Evolutionary conservation across 257 asterid genomes (phyloP).

Genomic region (Solanum medicagineum): DNA sequence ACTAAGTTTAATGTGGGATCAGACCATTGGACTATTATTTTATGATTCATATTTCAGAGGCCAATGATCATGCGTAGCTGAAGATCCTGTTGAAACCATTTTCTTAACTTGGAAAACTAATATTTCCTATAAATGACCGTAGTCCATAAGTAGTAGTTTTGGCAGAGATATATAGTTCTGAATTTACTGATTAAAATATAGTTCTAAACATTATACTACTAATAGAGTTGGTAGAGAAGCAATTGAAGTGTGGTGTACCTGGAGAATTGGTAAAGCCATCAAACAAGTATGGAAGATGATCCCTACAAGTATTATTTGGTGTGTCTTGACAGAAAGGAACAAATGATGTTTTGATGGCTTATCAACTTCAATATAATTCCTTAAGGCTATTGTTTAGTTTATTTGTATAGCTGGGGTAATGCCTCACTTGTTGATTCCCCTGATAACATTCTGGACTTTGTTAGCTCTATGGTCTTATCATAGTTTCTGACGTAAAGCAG

Average conservation of each 20-base stretch:
- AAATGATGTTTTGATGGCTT: not conserved
- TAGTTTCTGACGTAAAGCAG: not conserved
- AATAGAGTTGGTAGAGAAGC: not conserved
- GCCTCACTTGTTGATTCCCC: not conserved
- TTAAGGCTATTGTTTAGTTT: not conserved
- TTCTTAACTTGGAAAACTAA: not conserved
- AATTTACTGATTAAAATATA: not conserved
- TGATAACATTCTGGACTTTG: not conserved
- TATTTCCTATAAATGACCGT: not conserved
- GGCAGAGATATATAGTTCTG: not conserved
- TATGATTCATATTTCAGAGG: not conserved
- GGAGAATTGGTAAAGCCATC: not conserved
- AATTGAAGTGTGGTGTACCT: not conserved
- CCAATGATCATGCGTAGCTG: not conserved
- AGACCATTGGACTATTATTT: not conserved
- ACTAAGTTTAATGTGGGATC: not conserved
- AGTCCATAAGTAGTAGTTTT: not conserved
- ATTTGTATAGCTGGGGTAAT: not conserved
- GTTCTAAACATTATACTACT: not conserved
- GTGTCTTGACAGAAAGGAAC: not conserved
- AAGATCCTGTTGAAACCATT: not conserved
- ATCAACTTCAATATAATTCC: not conserved
- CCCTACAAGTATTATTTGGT: not conserved
- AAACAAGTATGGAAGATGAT: not conserved
- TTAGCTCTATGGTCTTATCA: not conserved